Evolutionary conservation across 2,329 filamentous ascomycete genomes (phyloP).

Genomic region (Waltergamsia citrina): DNA sequence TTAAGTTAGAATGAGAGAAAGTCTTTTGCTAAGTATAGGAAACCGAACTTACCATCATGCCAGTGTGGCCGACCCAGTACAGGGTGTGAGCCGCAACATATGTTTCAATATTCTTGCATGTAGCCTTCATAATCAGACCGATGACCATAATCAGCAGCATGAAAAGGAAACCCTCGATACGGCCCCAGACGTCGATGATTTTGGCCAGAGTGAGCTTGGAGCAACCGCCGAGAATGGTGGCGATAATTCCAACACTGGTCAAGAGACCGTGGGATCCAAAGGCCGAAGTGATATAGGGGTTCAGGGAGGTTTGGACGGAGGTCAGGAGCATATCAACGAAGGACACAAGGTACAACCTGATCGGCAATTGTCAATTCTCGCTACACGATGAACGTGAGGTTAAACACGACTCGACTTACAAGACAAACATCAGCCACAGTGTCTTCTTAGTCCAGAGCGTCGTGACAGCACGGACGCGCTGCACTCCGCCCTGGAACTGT

Average conservation of each 20-base stretch:
- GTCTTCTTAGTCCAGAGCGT: slow-evolving; percentile 25
- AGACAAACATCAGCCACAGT: slow-evolving; percentile 25
- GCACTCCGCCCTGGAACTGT: slow-evolving; percentile 27
- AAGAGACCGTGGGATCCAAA: slow-evolving; percentile 57
- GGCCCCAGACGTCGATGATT: slow-evolving; percentile 37
- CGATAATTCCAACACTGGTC: slow-evolving; percentile 53
- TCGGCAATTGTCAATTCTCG: background rate
- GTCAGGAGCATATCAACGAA: slow-evolving; percentile 27
- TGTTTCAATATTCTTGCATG: slow-evolving; percentile 39
- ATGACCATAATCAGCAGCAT: slow-evolving; percentile 31
- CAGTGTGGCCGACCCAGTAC: slow-evolving; percentile 43
- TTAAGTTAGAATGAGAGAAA: too few relatives aligned
- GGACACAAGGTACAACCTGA: slow-evolving; percentile 27
- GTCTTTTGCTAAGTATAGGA: too few relatives aligned
- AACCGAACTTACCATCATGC: too few relatives aligned
- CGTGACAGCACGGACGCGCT: slow-evolving; percentile 27
- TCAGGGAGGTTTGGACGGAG: slow-evolving; percentile 36
- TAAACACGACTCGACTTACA: slow-evolving; percentile 18
- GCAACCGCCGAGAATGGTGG: slow-evolving; percentile 30
- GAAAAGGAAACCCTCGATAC: slow-evolving; percentile 32
- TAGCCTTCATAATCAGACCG: slow-evolving; percentile 50
- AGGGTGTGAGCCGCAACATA: slow-evolving; percentile 51
- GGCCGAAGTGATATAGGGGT: slow-evolving; percentile 56
- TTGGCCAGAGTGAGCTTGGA: slow-evolving; percentile 32
- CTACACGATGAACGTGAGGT: background rate